Percentiles rank a stretch among this genome's conserved stretches.
phyloP scores from a whole-genome alignment of 2,329 filamentous ascomycete genomes.

The Raffaelea ambrosiae region DNA sequence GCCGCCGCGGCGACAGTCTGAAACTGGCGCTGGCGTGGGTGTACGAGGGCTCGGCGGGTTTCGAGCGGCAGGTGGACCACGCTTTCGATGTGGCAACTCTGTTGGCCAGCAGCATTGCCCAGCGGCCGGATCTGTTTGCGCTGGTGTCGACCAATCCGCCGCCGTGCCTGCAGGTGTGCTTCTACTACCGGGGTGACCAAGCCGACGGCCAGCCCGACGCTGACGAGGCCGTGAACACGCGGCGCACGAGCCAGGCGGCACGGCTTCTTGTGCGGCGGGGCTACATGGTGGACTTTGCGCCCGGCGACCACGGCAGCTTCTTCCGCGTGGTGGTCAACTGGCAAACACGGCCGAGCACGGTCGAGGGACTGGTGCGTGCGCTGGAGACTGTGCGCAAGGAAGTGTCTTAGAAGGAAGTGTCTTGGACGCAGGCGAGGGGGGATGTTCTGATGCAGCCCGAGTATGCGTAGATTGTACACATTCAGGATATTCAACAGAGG shows the following conservation, averaged over 20 bases:
- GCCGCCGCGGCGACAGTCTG: conserved; percentile 72
- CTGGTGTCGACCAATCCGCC: conserved; percentile 70
- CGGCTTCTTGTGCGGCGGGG: conserved; percentile 38
- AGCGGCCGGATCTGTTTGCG: conserved; percentile 48
- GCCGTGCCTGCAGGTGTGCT: conserved; percentile 89
- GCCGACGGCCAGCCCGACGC: conserved; percentile 42
- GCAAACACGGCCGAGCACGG: conserved; percentile 42
- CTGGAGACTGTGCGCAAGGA: conserved; percentile 37
- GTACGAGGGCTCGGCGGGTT: conserved; percentile 75
- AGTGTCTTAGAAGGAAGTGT: conserved; percentile 5
- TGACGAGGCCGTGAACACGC: conserved; percentile 36
- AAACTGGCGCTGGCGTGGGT: conserved; percentile 86
- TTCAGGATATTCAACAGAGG: no score
- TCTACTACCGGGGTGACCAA: conserved; percentile 57
- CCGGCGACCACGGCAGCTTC: conserved; percentile 45
- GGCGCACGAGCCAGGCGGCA: conserved; percentile 39
- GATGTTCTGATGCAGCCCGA: no score
- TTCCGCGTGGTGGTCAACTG: conserved; percentile 52
- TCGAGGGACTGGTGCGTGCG: conserved; percentile 44
- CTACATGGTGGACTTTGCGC: conserved; percentile 56
- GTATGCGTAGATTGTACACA: no score
- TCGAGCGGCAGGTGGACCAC: conserved; percentile 58
- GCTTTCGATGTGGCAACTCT: conserved; percentile 66
- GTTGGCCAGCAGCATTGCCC: conserved; percentile 52
- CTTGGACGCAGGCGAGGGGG: no score